A percentile compares a stretch with the other conserved stretches of the same genome.
phyloP scores from a whole-genome alignment of 75 land plant species.

The Gnetum montanum region DNA sequence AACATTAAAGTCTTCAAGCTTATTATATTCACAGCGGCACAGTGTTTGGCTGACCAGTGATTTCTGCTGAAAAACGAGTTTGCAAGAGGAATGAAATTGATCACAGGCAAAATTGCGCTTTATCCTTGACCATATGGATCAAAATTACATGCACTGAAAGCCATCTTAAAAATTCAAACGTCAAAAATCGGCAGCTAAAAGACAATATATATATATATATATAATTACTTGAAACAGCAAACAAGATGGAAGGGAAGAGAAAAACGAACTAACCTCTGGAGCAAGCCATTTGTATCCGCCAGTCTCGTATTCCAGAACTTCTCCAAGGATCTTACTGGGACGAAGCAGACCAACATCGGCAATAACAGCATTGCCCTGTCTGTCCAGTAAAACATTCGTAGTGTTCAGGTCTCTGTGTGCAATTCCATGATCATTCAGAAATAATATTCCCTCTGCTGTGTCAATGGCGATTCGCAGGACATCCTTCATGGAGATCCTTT shows the following conservation, averaged over 20 bases:
- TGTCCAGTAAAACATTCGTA: conserved; percentile 47
- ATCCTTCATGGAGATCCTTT: conserved; percentile 37
- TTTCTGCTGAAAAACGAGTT: too few relatives aligned
- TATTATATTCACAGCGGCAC: too few relatives aligned
- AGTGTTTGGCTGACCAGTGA: too few relatives aligned
- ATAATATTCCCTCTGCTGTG: conserved; percentile 58
- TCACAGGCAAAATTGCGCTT: neutral
- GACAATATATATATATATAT: neutral
- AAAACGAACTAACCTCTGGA: conserved; percentile 51
- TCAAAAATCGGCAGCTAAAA: neutral
- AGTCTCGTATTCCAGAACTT: conserved; percentile 57
- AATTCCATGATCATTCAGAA: conserved; percentile 63
- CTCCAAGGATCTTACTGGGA: conserved; percentile 41
- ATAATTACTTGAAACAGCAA: neutral
- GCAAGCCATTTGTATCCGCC: conserved; percentile 78
- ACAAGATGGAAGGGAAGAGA: neutral
- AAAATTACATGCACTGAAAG: neutral
- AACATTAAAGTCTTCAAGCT: too few relatives aligned
- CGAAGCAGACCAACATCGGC: conserved; percentile 62
- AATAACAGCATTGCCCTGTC: conserved; percentile 57
- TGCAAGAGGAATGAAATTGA: conserved; percentile 2
- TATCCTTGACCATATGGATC: neutral
- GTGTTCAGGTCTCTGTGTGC: conserved; percentile 60
- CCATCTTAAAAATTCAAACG: too few relatives aligned
- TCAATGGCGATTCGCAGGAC: conserved; percentile 51